These are phyloP conservation scores for Aspergillus uvarum DNA, from an alignment of 2,329 filamentous ascomycete genomes.

Conservation along the genomic window DNA sequence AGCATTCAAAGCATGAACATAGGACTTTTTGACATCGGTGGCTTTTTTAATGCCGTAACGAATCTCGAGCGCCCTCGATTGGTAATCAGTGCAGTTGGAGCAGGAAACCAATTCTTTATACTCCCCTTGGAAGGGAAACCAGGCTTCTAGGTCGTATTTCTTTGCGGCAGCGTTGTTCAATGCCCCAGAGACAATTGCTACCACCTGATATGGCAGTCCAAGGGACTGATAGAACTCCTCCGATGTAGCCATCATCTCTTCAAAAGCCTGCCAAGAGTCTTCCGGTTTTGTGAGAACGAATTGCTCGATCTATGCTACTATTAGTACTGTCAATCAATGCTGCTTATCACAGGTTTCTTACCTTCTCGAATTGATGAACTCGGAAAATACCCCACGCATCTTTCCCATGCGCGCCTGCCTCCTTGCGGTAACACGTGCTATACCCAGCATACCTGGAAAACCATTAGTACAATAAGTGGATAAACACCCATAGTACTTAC, in stretches of 20 bases:
- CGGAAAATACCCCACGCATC: slow-evolving; percentile 98
- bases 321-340: slow-evolving; percentile 10
- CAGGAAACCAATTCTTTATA: slow-evolving; percentile 98
- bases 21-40: slow-evolving; percentile 83
- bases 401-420: slow-evolving; percentile 86
- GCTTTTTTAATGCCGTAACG: slow-evolving; percentile 84
- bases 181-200: slow-evolving; percentile 93
- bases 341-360: slow-evolving; percentile 28
- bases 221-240: slow-evolving; percentile 96
- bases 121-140: slow-evolving; percentile 94
- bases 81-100: slow-evolving; percentile 98
- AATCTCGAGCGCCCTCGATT: slow-evolving; percentile 90
- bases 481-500: slow-evolving; percentile 41
- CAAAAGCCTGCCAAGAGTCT: slow-evolving; percentile 88
- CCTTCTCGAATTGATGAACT: slow-evolving; percentile 97
- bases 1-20: slow-evolving; percentile 89
- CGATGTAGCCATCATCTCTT: slow-evolving; percentile 85
- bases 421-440: slow-evolving; percentile 92
- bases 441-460: slow-evolving; percentile 70
- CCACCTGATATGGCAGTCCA: slow-evolving; percentile 83
- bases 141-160: slow-evolving; percentile 95
- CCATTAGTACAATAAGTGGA: neutral
- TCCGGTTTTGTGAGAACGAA: slow-evolving; percentile 81
- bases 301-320: slow-evolving; percentile 63
- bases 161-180: slow-evolving; percentile 86